Evolutionary conservation across 345 rosid genomes (phyloP).

Genomic region (Eucalyptus marginata): DNA sequence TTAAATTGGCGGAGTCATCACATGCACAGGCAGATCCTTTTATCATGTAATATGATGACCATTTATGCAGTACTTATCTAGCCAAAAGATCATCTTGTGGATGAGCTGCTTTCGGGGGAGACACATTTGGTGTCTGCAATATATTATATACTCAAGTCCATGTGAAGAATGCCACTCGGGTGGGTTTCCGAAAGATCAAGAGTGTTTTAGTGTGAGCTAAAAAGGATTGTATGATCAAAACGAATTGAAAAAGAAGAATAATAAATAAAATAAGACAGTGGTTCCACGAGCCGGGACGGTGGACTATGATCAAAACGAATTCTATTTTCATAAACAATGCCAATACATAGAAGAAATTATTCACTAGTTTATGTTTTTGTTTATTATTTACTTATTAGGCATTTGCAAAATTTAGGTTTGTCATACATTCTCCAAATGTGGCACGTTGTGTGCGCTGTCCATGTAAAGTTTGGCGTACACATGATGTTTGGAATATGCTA

Average conservation of each 20-base stretch:
- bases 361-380: not conserved
- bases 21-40: not conserved
- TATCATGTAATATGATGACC: not conserved
- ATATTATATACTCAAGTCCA: slow-evolving; percentile 57
- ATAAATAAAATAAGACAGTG: too few species aligned
- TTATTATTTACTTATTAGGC: not conserved
- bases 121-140: not conserved
- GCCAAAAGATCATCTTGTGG: not conserved
- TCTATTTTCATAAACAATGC: not conserved
- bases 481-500: not conserved
- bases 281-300: too few species aligned
- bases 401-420: not conserved
- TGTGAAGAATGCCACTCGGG: slow-evolving; percentile 72
- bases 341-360: not conserved
- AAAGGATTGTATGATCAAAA: not conserved
- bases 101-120: not conserved
- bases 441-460: not conserved
- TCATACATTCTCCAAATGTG: too few species aligned
- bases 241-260: too few species aligned
- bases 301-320: too few species aligned
- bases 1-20: not conserved
- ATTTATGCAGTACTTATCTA: not conserved
- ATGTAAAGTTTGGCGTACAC: not conserved
- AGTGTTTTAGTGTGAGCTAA: not conserved
- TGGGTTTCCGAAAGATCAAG: slow-evolving; percentile 47